Conservation (phyloP, 2,329 filamentous ascomycete species). For the Xylariaceae sp. region DNA sequence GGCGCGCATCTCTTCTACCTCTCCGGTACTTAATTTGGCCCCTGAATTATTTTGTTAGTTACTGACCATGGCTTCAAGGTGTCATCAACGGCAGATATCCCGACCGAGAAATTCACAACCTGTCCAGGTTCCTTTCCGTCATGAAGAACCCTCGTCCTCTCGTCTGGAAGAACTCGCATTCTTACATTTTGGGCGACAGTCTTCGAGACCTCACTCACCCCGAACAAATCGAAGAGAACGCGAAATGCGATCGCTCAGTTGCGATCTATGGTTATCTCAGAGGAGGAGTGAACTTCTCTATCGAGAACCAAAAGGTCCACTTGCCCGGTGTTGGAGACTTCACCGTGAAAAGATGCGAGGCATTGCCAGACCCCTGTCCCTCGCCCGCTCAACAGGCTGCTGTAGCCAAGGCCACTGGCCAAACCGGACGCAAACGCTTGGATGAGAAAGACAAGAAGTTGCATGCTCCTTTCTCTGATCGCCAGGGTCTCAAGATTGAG, state of each 20-base stretch:
- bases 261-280: slow-evolving; percentile 90
- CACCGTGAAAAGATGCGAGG: slow-evolving; percentile 75
- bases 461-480: slow-evolving; percentile 97
- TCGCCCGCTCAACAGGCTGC: slow-evolving; percentile 88
- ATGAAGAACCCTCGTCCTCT: slow-evolving; percentile 99
- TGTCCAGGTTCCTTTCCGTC: slow-evolving; percentile 90
- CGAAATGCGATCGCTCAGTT: slow-evolving; percentile 84
- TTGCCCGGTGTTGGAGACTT: slow-evolving; percentile 90
- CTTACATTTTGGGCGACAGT: slow-evolving; percentile 87
- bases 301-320: slow-evolving; percentile 75
- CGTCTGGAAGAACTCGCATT: slow-evolving; percentile 93
- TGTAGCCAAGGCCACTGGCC: slow-evolving; percentile 76
- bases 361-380: slow-evolving; percentile 88
- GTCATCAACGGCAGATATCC: slow-evolving; percentile 96
- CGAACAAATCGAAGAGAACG: slow-evolving; percentile 79
- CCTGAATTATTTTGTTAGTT: too few species aligned
- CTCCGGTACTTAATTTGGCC: slow-evolving; percentile 46
- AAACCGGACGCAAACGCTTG: slow-evolving; percentile 70
- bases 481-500: slow-evolving; percentile 91
- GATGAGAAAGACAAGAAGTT: slow-evolving; percentile 96
- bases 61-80: slow-evolving; percentile 34
- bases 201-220: slow-evolving; percentile 95
- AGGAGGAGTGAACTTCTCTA: slow-evolving; percentile 89
- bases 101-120: slow-evolving; percentile 90
- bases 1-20: slow-evolving; percentile 96